Conservation (phyloP, 1,284 basidiomycete genomes). For the Puccinia coronata region DNA sequence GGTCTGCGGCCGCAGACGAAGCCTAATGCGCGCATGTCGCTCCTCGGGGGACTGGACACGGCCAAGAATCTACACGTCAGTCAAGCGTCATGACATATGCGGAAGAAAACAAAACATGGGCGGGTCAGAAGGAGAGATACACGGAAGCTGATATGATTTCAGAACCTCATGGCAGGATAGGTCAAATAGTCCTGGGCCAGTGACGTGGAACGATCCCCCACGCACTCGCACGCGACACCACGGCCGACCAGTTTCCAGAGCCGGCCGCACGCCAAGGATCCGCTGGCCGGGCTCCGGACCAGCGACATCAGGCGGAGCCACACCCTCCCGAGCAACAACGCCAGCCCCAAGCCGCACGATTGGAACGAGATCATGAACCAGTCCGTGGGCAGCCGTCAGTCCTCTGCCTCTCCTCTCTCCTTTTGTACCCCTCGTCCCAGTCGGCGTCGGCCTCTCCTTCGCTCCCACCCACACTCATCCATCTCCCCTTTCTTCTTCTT, state of each 20-base stretch:
- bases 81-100: not conserved
- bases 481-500: not conserved
- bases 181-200: constrained; percentile 5
- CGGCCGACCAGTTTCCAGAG: constrained; percentile 15
- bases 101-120: not conserved
- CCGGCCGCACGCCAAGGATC: not conserved
- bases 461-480: no score
- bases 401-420: not conserved
- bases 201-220: constrained; percentile 12
- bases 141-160: constrained; percentile 12
- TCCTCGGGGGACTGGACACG: not conserved
- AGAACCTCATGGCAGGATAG: constrained; percentile 32
- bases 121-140: not conserved
- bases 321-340: constrained; percentile 10
- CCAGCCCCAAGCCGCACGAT: not conserved
- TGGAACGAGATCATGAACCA: constrained; percentile 27
- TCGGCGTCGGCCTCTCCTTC: no score
- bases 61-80: constrained; percentile 5
- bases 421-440: not conserved
- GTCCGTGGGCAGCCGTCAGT: constrained; percentile 29
- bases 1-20: constrained; percentile 38
- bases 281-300: not conserved
- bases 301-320: constrained; percentile 8
- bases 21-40: not conserved
- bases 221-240: not conserved